Percentiles rank a stretch among this genome's conserved stretches.
These are phyloP conservation scores for Saccharomycopsis amapae DNA, from an alignment of 805 yeast genomes.

Conservation along the genomic window DNA sequence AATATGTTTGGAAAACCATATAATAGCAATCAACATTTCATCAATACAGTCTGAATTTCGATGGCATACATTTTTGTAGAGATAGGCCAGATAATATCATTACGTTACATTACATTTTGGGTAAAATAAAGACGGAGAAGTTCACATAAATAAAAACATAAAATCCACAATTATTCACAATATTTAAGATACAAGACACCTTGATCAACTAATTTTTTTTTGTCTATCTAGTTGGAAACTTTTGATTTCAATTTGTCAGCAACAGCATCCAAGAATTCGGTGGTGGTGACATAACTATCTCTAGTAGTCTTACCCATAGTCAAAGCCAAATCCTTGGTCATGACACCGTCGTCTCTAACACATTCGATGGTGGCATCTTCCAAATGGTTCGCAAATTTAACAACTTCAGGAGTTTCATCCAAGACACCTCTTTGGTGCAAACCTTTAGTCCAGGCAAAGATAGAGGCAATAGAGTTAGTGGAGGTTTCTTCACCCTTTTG, in stretches of 20 bases:
- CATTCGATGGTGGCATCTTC: conserved; percentile 85
- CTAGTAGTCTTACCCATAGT: conserved; percentile 84
- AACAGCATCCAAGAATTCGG: conserved; percentile 83
- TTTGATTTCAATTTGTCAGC: conserved; percentile 46
- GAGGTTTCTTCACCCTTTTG: conserved; percentile 97
- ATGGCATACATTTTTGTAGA: too few relatives aligned
- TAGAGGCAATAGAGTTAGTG: conserved; percentile 94
- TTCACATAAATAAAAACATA: too few relatives aligned
- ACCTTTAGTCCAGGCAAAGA: conserved; percentile 96
- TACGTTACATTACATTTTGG: too few relatives aligned
- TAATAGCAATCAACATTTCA: too few relatives aligned
- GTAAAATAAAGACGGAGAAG: too few relatives aligned
- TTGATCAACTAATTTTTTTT: background rate
- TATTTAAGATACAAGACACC: too few relatives aligned
- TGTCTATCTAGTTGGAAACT: background rate
- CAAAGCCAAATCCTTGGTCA: conserved; percentile 95
- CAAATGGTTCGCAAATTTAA: conserved; percentile 65
- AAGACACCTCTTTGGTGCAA: conserved; percentile 85
- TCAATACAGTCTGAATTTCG: too few relatives aligned
- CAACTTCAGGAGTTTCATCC: conserved; percentile 81
- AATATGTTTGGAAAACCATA: too few relatives aligned
- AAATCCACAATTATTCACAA: too few relatives aligned
- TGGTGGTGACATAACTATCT: conserved; percentile 78
- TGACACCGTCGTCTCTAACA: conserved; percentile 73
- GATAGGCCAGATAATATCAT: too few relatives aligned